Percentiles rank a stretch among this genome's conserved stretches.
These are phyloP conservation scores for Cymodocea nodosa DNA, from an alignment of 116 monocot species.

Conservation along the genomic window DNA sequence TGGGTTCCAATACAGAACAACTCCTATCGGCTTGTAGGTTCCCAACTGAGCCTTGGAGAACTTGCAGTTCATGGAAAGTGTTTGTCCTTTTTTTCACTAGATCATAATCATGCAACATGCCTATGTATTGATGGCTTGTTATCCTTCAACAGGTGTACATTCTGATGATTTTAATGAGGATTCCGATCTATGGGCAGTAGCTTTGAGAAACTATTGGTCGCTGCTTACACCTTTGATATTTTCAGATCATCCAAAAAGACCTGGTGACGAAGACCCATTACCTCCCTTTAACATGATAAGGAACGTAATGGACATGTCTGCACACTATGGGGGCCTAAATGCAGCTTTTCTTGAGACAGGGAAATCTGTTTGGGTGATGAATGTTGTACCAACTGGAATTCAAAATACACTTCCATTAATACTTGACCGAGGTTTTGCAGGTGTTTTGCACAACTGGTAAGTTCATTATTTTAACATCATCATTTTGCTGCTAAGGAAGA, in stretches of 20 bases:
- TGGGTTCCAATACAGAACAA: conserved; percentile 36
- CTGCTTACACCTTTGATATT: conserved; percentile 66
- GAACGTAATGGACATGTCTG: conserved; percentile 62
- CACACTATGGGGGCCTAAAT: conserved; percentile 51
- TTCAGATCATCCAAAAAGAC: conserved; percentile 69
- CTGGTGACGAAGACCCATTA: conserved; percentile 60
- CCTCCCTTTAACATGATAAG: conserved; percentile 65
- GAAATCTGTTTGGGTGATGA: conserved; percentile 69
- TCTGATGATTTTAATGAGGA: conserved; percentile 40
- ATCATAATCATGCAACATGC: not conserved
- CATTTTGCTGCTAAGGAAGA: not conserved
- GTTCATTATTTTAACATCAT: not conserved
- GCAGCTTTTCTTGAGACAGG: conserved; percentile 42
- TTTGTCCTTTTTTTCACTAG: conserved; percentile 4
- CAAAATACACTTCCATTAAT: conserved; percentile 39
- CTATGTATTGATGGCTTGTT: not conserved
- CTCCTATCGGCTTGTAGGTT: conserved; percentile 11
- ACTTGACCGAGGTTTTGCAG: conserved; percentile 58
- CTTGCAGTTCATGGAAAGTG: conserved; percentile 25
- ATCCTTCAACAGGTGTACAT: conserved; percentile 25
- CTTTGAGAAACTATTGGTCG: conserved; percentile 44
- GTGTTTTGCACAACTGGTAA: conserved; percentile 67
- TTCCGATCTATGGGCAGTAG: conserved; percentile 17
- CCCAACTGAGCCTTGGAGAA: conserved; percentile 14
- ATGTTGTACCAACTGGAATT: conserved; percentile 41